A percentile compares a stretch with the other conserved stretches of the same genome.
phyloP scores from a whole-genome alignment of 2,329 filamentous ascomycete species.

The Zymoseptoria passerinii region DNA sequence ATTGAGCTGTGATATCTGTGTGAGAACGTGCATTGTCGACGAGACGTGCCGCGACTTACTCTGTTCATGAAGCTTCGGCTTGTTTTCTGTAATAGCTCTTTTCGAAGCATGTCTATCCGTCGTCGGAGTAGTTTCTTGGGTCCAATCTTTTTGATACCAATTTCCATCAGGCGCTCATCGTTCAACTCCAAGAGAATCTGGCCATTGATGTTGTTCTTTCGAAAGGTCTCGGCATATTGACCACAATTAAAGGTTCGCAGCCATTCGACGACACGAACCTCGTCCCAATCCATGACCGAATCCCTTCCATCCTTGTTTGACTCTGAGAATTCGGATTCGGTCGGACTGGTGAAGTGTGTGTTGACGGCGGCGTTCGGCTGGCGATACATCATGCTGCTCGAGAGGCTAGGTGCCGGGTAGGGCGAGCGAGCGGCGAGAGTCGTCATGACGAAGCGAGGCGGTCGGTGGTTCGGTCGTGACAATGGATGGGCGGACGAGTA shows the following conservation, averaged over 20 bases:
- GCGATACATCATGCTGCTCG: constrained; percentile 18
- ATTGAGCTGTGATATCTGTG: constrained; percentile 57
- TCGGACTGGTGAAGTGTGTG: constrained; percentile 63
- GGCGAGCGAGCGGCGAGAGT: constrained; percentile 70
- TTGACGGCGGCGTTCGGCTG: constrained; percentile 11
- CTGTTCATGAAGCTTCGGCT: constrained; percentile 64
- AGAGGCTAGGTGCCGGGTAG: constrained; percentile 47
- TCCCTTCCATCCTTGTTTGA: constrained; percentile 45
- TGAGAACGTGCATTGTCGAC: constrained; percentile 15
- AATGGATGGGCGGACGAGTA: constrained; percentile 3
- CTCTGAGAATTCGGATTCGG: constrained; percentile 88
- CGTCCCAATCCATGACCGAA: constrained; percentile 62
- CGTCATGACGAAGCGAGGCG: constrained; percentile 47
- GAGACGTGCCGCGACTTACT: constrained; percentile 46
- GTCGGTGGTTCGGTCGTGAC: neutral
- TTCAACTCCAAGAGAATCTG: constrained; percentile 96
- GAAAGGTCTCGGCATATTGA: constrained; percentile 87
- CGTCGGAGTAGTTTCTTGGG: constrained; percentile 75
- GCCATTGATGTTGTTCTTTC: constrained; percentile 89
- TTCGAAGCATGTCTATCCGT: constrained; percentile 43
- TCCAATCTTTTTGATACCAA: constrained; percentile 96
- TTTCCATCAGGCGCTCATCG: constrained; percentile 90
- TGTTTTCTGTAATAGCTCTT: constrained; percentile 40
- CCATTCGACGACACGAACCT: constrained; percentile 86
- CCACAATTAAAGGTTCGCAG: constrained; percentile 83